Evolutionary conservation across 208 protist species (phyloP).

Genomic region (Leishmania martiniquensis): DNA sequence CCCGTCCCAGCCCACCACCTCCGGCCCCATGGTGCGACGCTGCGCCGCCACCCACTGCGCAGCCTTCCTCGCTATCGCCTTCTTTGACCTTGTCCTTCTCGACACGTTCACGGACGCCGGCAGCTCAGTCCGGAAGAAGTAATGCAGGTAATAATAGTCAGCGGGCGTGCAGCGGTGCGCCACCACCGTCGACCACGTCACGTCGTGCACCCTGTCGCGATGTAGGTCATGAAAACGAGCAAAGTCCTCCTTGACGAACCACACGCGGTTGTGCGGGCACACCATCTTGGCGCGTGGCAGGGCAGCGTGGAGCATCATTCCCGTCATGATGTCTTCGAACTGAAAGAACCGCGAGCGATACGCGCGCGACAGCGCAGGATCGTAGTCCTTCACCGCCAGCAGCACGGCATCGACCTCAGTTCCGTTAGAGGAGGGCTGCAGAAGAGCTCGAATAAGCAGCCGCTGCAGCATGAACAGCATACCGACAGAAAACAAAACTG

Average conservation of each 20-base stretch:
- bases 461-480: constrained; percentile 22
- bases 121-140: constrained; percentile 18
- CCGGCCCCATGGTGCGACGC: neutral
- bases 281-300: neutral
- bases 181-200: constrained; percentile 21
- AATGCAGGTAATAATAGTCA: constrained; percentile 9
- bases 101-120: too few relatives aligned
- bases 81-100: neutral
- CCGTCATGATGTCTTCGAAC: constrained; percentile 11
- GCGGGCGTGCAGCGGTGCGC: constrained; percentile 24
- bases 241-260: constrained; percentile 2
- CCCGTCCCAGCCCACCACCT: neutral
- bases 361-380: neutral
- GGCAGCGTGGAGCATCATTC: neutral
- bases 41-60: neutral
- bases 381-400: neutral
- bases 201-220: neutral
- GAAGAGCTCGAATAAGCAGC: neutral
- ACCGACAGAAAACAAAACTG: constrained; percentile 1
- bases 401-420: neutral
- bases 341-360: constrained; percentile 12
- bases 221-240: constrained; percentile 16
- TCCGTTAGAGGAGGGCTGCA: neutral
- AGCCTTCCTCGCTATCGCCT: neutral
- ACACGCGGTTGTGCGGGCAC: neutral